Evolutionary conservation across 2,329 filamentous ascomycete species (phyloP).

Genomic region (Herpotrichia juniperi): DNA sequence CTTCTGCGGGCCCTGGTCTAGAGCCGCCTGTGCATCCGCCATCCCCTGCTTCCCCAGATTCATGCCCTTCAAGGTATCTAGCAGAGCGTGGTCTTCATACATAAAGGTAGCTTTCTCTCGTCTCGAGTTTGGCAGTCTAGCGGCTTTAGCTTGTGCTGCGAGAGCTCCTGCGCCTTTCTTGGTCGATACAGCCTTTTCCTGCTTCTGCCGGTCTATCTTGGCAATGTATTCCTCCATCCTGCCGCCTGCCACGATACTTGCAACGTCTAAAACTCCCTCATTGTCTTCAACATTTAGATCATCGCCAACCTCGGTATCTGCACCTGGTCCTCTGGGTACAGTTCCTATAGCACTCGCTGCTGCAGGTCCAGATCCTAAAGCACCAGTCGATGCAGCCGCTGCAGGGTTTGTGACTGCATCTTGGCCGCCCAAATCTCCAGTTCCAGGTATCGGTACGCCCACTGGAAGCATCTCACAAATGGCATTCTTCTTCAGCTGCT

Average conservation of each 20-base stretch:
- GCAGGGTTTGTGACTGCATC: conserved; percentile 57
- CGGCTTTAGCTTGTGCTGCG: conserved; percentile 64
- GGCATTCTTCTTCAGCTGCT: conserved; percentile 67
- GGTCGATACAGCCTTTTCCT: conserved; percentile 65
- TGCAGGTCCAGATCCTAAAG: conserved; percentile 52
- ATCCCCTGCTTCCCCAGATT: conserved; percentile 54
- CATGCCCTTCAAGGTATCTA: conserved; percentile 60
- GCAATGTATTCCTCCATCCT: conserved; percentile 83
- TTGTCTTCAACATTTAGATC: conserved; percentile 60
- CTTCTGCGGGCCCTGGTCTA: conserved; percentile 54
- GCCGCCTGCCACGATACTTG: conserved; percentile 81
- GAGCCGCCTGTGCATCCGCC: conserved; percentile 58
- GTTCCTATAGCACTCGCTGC: conserved; percentile 50
- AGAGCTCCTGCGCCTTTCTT: conserved; percentile 64
- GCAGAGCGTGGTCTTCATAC: conserved; percentile 69
- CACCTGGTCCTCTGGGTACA: conserved; percentile 59
- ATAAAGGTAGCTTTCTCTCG: conserved; percentile 72
- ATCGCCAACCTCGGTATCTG: conserved; percentile 60
- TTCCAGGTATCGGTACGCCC: conserved; percentile 60
- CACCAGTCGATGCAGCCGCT: conserved; percentile 62
- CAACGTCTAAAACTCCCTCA: conserved; percentile 82
- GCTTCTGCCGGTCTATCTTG: conserved; percentile 81
- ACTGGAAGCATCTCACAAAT: conserved; percentile 67
- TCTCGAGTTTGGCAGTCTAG: conserved; percentile 74
- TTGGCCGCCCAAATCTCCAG: conserved; percentile 49